Evolutionary conservation across 768 basidiomycete species (phyloP), one percentile per base, ranked within the genome.

Genomic region (Kondoa subrosea): DNA sequence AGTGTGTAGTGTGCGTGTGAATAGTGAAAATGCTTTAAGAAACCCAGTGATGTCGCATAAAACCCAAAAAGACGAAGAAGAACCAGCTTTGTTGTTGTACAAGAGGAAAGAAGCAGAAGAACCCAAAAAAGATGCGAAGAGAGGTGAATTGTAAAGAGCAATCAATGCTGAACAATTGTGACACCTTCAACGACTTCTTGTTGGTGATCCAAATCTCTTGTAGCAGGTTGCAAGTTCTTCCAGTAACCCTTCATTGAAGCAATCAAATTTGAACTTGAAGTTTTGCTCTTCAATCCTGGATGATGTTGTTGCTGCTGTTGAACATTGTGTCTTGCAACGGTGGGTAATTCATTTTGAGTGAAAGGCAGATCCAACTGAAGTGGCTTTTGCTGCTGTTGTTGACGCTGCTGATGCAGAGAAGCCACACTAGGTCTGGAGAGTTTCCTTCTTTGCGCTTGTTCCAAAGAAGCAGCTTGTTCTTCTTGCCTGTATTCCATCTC

Each of bases 101-200:
- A 65, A 65, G 34, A 50, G 33, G 64, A 34, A 34, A 16, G 60
- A 65, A 40, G 50, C 33, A 34, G 4, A 59, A 66, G 29, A 32
- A 34, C 12, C 63, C 63, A 64, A 56, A 68, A 56, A 26, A 21
- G 64, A 65, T 34, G 34, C 2, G 33, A 27, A n/a, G 59, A 32
- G 29, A 12, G 40, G 26, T 50, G 34, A 25, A 26, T 2, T 60
- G n/a, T n/a, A n/a, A n/a, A n/a, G n/a, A n/a, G n/a, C n/a, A n/a
- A n/a, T n/a, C n/a, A 40, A 4, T 64, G 56, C 12, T 69, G 58
- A 8, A 69, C 59, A 32, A 69, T 69, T 31, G 69, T 56, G 59
- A 69, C 64, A 31, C 69, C 69, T 17, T 69, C 68, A 8, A 62
- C 65, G 25, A n/a, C 30, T 31, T 63, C 33, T 32, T 27, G 30